Base-by-base conservation (phyloP, 2,329 filamentous ascomycete species). In the Nothopassalora personata region DNA sequence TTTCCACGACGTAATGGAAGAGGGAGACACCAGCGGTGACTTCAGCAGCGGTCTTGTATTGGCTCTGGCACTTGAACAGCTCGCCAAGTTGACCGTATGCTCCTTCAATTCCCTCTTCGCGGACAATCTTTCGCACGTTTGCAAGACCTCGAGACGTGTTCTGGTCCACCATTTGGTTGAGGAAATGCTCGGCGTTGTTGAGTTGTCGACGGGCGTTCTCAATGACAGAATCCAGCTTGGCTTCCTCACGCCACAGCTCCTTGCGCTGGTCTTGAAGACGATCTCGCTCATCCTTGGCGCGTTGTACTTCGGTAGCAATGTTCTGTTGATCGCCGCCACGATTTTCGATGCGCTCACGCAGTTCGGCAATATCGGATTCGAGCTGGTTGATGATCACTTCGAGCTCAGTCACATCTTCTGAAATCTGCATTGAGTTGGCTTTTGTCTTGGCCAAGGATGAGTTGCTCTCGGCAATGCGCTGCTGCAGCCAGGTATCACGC, bases 1-100 rank as follows among this genome's bases (percentile, higher is more conserved):
- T 93, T 72, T 99, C 93, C 47, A 97, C 93, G 10, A 99, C 86
- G 66, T 96, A 96, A 74, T 99, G 91, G 76, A 99, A 99, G 8
- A 99, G 81, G 72, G 91, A 96, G 63, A 87, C 87, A 18, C 94
- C 94, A 2, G 93, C 94, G 54, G 92, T 94, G 67, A 96, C 91
- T 75, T 99, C 94, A 9, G 95, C 88, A 1, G 94, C 91, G 10
- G 92, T 86, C 61, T 91, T 86, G 75, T 96, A 97, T 55, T 85
- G 83, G 55, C 96, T 91, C 59, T 81, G 85, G 52, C 96, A 91
- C 56, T 91, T 85, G 67, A 97, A 85, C n/a, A 99, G 83, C 72
- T 99, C 95, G 4, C 93, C 92, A 39, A 99, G 76, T 0, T 92
- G 96, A 53, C 95, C 94, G 71, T 96, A 95, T 1, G 94, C 91